Base-by-base conservation (phyloP, 2,329 filamentous ascomycete species). In the Aspergillus versicolor region DNA sequence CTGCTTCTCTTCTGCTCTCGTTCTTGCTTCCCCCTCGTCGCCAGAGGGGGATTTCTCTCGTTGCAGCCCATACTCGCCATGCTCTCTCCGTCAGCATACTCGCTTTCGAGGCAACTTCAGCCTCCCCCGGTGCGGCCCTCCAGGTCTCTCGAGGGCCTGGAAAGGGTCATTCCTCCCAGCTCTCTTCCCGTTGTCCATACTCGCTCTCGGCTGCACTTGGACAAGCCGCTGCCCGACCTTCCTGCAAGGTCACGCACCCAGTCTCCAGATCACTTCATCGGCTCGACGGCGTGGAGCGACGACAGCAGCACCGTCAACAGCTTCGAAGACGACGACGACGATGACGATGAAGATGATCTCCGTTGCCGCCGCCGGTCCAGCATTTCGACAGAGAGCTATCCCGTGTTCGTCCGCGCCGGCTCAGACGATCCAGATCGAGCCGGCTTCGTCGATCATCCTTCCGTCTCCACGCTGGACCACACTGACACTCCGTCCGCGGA, bases 91-190 rank as follows among this genome's bases (percentile, higher is more conserved):
- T 30, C 27, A 11, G 27, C 27, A 3, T 30, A 30, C 27, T 30
- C 27, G 27, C 27, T 11, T 9, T 30, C 8, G 27, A 30, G 27
- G 27, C 27, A 30, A 9, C 27, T 9, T 30, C 27, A 30, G 27
- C 62, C 70, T 30, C 72, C 72, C 7, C 73, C 72, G 21, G 63
- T 73, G 21, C 67, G 66, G 42, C 69, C 68, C 2, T 73, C 70
- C 22, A 67, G 64, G 37, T 75, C 73, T 8, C 65, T 75, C 8
- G 70, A 74, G 61, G 73, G 73, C 9, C 60, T 75, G 24, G 73
- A 75, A 50, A 65, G 65, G 54, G 72, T 73, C 6, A 61, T 75
- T 9, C 72, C 71, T 22, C 73, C 73, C 9, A 59, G 52, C 8
- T 42, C 62, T 12, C n/a, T 47, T 2, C 44, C 44, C 5, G 45